Evolutionary conservation across 2,329 filamentous ascomycete genomes (phyloP).

Genomic region (Pseudogymnoascus sp.): DNA sequence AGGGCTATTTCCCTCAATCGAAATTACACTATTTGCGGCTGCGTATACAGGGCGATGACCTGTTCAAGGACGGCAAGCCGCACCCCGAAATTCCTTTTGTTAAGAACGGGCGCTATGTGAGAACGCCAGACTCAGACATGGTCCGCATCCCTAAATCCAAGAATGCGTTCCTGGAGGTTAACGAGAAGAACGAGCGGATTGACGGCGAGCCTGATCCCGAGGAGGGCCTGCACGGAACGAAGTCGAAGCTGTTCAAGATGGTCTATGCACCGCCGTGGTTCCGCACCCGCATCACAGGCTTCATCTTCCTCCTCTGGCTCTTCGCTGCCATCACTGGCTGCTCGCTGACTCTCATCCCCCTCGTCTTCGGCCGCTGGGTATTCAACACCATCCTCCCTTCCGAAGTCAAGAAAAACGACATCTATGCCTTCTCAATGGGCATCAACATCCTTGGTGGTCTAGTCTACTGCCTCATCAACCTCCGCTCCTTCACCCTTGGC

Average conservation of each 20-base stretch:
- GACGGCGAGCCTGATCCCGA: constrained; percentile 49
- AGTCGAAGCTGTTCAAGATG: constrained; percentile 43
- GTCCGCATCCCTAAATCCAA: constrained; percentile 84
- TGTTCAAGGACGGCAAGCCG: constrained; percentile 14
- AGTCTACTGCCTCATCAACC: constrained; percentile 53
- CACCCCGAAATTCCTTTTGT: constrained; percentile 40
- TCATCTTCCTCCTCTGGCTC: constrained; percentile 85
- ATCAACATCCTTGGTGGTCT: constrained; percentile 69
- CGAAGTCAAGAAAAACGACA: constrained; percentile 76
- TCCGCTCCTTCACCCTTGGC: constrained; percentile 31
- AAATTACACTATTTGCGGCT: constrained; percentile 52
- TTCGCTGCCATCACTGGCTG: constrained; percentile 87
- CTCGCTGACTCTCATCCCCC: constrained; percentile 74
- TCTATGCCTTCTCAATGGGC: constrained; percentile 91
- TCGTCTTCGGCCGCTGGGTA: constrained; percentile 74
- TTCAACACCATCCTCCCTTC: constrained; percentile 66
- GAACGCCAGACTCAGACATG: constrained; percentile 90
- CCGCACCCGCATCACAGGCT: constrained; percentile 67
- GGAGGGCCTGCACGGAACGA: constrained; percentile 48
- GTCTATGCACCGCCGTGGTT: constrained; percentile 85
- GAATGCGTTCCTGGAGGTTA: constrained; percentile 71
- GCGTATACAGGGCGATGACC: not conserved
- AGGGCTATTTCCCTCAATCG: constrained; percentile 57
- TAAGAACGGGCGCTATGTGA: constrained; percentile 73
- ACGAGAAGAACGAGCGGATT: constrained; percentile 55